These are phyloP conservation scores for Akanthomyces dipterigenus DNA, from an alignment of 2,329 filamentous ascomycete genomes.

Conservation along the genomic window DNA sequence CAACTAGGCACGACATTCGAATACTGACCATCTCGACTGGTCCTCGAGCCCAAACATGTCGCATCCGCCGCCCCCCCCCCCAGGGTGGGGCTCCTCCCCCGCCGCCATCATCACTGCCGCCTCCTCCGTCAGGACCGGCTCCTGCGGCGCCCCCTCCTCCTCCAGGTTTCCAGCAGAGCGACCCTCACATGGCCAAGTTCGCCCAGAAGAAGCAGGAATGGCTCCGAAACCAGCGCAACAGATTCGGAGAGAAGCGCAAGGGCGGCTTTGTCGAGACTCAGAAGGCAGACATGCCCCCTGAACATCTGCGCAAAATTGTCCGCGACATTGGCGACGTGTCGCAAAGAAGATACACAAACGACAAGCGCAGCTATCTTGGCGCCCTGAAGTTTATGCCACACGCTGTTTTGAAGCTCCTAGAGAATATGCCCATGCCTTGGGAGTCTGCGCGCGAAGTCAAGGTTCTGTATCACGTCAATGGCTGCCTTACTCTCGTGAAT, in stretches of 20 bases:
- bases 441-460: constrained; percentile 94
- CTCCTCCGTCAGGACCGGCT: constrained; percentile 48
- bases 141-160: constrained; percentile 73
- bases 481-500: constrained; percentile 93
- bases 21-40: constrained; percentile 11
- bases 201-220: constrained; percentile 99
- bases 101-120: constrained; percentile 48
- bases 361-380: constrained; percentile 96
- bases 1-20: constrained; percentile 16
- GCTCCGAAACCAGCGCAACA: constrained; percentile 82
- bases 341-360: constrained; percentile 97
- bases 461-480: constrained; percentile 96
- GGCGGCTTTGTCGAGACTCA: constrained; percentile 95
- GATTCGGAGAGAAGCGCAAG: constrained; percentile 95
- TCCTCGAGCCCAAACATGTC: constrained; percentile 38
- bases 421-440: constrained; percentile 99
- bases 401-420: constrained; percentile 89
- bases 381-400: constrained; percentile 99
- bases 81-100: constrained; percentile 53
- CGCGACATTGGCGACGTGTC: constrained; percentile 98
- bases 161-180: constrained; percentile 71
- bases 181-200: constrained; percentile 87
- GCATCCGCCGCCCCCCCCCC: constrained; percentile 48
- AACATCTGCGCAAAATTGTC: constrained; percentile 97
- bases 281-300: constrained; percentile 97